Conservation (phyloP, 345 rosid species). For the Salix suchowensis region DNA sequence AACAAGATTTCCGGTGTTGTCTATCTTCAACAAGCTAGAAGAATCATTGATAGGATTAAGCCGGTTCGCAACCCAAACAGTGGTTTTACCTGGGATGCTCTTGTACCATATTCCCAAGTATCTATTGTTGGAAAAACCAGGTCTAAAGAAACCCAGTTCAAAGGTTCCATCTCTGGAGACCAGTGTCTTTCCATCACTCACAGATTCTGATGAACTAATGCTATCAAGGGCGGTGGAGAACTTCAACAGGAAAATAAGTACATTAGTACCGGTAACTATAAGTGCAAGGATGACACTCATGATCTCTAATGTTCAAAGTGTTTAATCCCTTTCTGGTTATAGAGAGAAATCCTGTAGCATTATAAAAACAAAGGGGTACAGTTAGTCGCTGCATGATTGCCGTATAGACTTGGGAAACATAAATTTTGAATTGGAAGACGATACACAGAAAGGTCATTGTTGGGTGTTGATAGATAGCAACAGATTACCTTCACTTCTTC, state of each 20-base stretch:
- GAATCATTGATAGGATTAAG: slow-evolving; percentile 1
- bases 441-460: too few relatives aligned
- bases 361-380: too few relatives aligned
- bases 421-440: too few relatives aligned
- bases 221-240: slow-evolving; percentile 2
- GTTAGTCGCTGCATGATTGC: too few relatives aligned
- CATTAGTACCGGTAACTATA: neutral
- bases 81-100: neutral
- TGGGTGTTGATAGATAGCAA: too few relatives aligned
- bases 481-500: too few relatives aligned
- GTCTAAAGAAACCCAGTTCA: slow-evolving; percentile 13
- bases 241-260: neutral
- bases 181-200: slow-evolving; percentile 2
- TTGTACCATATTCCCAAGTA: slow-evolving; percentile 17
- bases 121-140: neutral
- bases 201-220: neutral
- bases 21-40: neutral
- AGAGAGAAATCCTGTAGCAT: neutral
- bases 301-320: neutral
- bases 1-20: neutral
- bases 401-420: too few relatives aligned
- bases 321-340: neutral
- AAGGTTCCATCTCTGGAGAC: slow-evolving; percentile 10
- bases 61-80: slow-evolving; percentile 16
- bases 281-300: neutral